phyloP scores from a whole-genome alignment of 2,329 filamentous ascomycete genomes.

The Cladophialophora bantiana region DNA sequence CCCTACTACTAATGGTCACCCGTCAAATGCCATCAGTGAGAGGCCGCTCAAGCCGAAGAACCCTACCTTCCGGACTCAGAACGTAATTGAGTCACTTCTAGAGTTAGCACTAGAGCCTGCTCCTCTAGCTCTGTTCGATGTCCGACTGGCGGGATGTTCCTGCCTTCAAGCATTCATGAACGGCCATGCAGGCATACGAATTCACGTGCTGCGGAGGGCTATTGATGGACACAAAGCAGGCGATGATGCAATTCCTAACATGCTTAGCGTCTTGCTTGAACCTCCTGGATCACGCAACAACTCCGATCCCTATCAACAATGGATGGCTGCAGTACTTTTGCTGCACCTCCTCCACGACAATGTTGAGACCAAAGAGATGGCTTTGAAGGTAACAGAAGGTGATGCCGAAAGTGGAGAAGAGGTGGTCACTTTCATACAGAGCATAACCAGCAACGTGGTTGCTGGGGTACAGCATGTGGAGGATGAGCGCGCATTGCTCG shows the following conservation, averaged over 20 bases:
- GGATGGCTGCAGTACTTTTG: slow-evolving; percentile 87
- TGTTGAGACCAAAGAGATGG: slow-evolving; percentile 75
- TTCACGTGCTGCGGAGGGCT: slow-evolving; percentile 85
- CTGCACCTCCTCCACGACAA: slow-evolving; percentile 87
- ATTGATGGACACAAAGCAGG: slow-evolving; percentile 84
- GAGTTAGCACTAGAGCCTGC: slow-evolving; percentile 78
- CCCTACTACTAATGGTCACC: slow-evolving; percentile 47
- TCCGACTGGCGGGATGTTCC: slow-evolving; percentile 83
- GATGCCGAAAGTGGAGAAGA: slow-evolving; percentile 90
- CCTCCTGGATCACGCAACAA: slow-evolving; percentile 67
- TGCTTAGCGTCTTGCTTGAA: slow-evolving; percentile 80
- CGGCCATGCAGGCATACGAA: slow-evolving; percentile 78
- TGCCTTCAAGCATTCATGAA: slow-evolving; percentile 93
- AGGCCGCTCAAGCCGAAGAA: slow-evolving; percentile 25
- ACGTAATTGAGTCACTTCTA: slow-evolving; percentile 91
- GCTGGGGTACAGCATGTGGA: slow-evolving; percentile 76
- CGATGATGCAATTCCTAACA: slow-evolving; percentile 83
- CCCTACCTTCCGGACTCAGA: slow-evolving; percentile 48
- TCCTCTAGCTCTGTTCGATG: slow-evolving; percentile 73
- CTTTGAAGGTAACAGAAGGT: slow-evolving; percentile 85
- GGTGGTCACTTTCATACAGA: slow-evolving; percentile 91
- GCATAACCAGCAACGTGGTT: slow-evolving; percentile 83
- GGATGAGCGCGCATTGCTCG: slow-evolving; percentile 79
- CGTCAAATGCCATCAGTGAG: slow-evolving; percentile 31
- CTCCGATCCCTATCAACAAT: slow-evolving; percentile 82